Conservation (phyloP, 495 filamentous ascomycete species). For the Clohesyomyces aquaticus region DNA sequence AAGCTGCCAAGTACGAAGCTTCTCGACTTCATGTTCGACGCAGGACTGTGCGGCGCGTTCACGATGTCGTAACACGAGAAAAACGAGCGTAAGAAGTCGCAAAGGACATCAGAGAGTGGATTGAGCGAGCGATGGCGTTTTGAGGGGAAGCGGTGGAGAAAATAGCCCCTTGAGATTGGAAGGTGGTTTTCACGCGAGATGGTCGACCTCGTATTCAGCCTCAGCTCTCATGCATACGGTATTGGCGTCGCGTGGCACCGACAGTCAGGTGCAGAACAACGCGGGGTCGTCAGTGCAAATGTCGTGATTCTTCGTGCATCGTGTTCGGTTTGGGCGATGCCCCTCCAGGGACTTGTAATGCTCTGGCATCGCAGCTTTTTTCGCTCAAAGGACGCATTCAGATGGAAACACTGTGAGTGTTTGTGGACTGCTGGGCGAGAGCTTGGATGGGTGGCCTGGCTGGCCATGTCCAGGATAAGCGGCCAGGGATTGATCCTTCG, state of each 20-base stretch:
- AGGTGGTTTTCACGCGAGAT: conserved; percentile 14
- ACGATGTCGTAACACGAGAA: conserved; percentile 4
- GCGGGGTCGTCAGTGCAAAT: not conserved
- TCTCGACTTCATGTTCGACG: not conserved
- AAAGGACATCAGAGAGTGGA: conserved; percentile 13
- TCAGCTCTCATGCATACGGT: conserved; percentile 21
- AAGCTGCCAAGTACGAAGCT: conserved; percentile 16
- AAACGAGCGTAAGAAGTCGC: conserved; percentile 17
- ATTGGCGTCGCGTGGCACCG: conserved; percentile 27
- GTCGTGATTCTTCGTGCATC: not conserved
- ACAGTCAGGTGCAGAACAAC: conserved; percentile 3
- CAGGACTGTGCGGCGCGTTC: not conserved
- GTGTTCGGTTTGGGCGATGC: not conserved
- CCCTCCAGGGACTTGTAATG: not conserved
- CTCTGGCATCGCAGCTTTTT: not conserved
- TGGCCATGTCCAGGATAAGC: not conserved
- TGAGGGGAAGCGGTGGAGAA: conserved; percentile 12
- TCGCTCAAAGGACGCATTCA: not conserved
- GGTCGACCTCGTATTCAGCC: conserved; percentile 31
- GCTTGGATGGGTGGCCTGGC: not conserved
- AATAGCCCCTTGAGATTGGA: conserved; percentile 22
- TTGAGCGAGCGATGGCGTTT: conserved; percentile 28
- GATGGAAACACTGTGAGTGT: not conserved
- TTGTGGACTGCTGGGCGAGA: not conserved
- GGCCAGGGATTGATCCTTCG: not conserved